These are phyloP conservation scores for Chrysochromulina tobinii DNA, from an alignment of 78 protist species.

Conservation along the genomic window DNA sequence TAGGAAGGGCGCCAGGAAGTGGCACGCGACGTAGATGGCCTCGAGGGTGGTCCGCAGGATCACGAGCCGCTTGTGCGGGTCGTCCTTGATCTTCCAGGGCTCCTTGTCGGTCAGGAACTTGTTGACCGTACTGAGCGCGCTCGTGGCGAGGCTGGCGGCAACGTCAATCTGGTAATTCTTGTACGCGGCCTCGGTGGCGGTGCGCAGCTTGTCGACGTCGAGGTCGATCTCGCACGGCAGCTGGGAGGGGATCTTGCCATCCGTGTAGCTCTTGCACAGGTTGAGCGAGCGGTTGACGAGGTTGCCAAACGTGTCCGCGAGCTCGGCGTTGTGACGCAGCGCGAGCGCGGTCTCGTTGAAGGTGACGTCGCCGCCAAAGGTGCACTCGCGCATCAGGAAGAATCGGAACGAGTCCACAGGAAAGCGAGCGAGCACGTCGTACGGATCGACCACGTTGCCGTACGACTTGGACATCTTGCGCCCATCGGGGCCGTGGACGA, in stretches of 20 bases:
- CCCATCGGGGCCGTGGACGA: conserved; percentile 39
- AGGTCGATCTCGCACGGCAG: background rate
- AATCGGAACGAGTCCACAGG: conserved; percentile 37
- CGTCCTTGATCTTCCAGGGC: conserved; percentile 32
- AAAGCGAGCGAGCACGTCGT: conserved; percentile 19
- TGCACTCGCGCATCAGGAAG: conserved; percentile 6
- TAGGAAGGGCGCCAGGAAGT: conserved; percentile 8
- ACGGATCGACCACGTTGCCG: conserved; percentile 71
- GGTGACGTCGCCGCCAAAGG: conserved; percentile 26
- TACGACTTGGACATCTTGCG: conserved; percentile 65
- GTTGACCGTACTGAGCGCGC: conserved; percentile 22
- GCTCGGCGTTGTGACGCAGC: conserved; percentile 27
- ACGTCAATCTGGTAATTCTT: background rate
- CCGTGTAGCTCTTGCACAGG: conserved; percentile 18
- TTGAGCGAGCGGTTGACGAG: conserved; percentile 18
- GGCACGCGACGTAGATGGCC: conserved; percentile 15
- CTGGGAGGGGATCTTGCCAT: background rate
- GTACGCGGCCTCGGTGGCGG: background rate
- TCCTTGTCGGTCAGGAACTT: conserved; percentile 29
- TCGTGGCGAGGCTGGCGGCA: background rate
- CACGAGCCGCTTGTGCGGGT: conserved; percentile 16
- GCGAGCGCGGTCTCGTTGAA: conserved; percentile 20
- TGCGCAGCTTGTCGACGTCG: background rate
- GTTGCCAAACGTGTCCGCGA: conserved; percentile 25
- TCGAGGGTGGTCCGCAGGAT: conserved; percentile 21